Evolutionary conservation across 257 asterid species (phyloP), one percentile per base, ranked within the genome.

Genomic region (Marsdenia floribunda): DNA sequence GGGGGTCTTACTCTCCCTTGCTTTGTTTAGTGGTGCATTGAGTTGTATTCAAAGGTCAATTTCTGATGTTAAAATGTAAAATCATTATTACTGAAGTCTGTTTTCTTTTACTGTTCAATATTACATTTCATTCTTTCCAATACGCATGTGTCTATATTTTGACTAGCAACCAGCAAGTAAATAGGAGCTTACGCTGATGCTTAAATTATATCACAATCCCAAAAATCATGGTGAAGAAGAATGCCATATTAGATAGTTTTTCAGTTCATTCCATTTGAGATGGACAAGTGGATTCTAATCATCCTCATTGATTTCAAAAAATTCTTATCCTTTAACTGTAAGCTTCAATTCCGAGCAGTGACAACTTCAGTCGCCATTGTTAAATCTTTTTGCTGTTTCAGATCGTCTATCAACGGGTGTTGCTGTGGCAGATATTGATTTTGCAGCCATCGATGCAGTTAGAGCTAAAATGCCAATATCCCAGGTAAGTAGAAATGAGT

Each of bases 341-440:
- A 64, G n/a, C 59, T 55, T 73, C 71, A 38, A 21, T 14, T 1
- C 40, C 19, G n/a, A 24, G 8, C 55, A 68, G 52, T 46, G 21
- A 68, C 47, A 18, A 2, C 46, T 35, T 33, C 42, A 26, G 42
- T 75, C 12, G 59, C 42, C 73, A 77, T 26, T 19, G 6, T 19
- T 6, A 21, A 55, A 55, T 73, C 22, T 60, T 40, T 21, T 74
- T 80, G 52, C 8, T 80, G 74, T 73, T 77, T 47, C 83, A 88
- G 96, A 94, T 86, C 89, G 92, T 37, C 68, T 77, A 7, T 83
- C 96, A 14, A 92, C 99, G 42, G 97, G 98, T 67, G 85, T 94
- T 76, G 86, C 90, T 77, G 88, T 90, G 66, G 97, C 97, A n/a
- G 98, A 94, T 83, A 88, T 94, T 66, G 98, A 92, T 68, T 87